These are phyloP conservation scores for Emergomyces pasteurianus DNA, from an alignment of 2,329 filamentous ascomycete species.

Conservation along the genomic window DNA sequence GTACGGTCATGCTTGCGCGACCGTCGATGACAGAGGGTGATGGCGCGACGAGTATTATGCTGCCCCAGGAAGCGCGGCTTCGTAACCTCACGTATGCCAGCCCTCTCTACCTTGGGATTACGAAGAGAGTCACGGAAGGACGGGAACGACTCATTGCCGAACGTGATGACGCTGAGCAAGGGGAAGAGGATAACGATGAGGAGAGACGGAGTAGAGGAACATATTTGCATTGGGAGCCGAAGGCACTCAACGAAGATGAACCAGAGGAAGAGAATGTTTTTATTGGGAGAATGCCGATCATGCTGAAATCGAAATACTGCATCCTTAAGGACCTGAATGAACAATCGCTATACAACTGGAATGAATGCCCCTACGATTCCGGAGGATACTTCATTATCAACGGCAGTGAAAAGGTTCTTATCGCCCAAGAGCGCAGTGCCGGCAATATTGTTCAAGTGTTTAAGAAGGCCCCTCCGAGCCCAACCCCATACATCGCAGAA, in stretches of 20 bases:
- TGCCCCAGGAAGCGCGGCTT: slow-evolving; percentile 89
- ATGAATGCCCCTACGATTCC: slow-evolving; percentile 96
- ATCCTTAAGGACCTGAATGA: slow-evolving; percentile 74
- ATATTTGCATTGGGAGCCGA: slow-evolving; percentile 38
- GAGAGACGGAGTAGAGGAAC: slow-evolving; percentile 35
- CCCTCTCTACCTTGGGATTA: slow-evolving; percentile 80
- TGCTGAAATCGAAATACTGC: slow-evolving; percentile 96
- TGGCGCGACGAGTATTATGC: slow-evolving; percentile 70
- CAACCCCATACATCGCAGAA: slow-evolving; percentile 86
- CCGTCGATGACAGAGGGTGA: slow-evolving; percentile 90
- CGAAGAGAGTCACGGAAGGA: slow-evolving; percentile 71
- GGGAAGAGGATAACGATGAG: slow-evolving; percentile 39
- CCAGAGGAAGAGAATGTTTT: slow-evolving; percentile 64
- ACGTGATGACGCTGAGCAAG: slow-evolving; percentile 44
- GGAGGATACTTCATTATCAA: slow-evolving; percentile 99
- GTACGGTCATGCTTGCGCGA: slow-evolving; percentile 74
- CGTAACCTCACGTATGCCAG: slow-evolving; percentile 93
- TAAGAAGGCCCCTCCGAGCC: slow-evolving; percentile 88
- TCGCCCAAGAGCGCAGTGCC: slow-evolving; percentile 92
- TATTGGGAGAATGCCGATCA: slow-evolving; percentile 90
- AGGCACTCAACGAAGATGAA: slow-evolving; percentile 34
- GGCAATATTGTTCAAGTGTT: slow-evolving; percentile 99
- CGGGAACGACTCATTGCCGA: slow-evolving; percentile 65
- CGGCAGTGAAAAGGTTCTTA: slow-evolving; percentile 94
- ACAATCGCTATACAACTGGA: slow-evolving; percentile 76